phyloP scores from a whole-genome alignment of 2,329 filamentous ascomycete species.

The Monilinia polystroma region DNA sequence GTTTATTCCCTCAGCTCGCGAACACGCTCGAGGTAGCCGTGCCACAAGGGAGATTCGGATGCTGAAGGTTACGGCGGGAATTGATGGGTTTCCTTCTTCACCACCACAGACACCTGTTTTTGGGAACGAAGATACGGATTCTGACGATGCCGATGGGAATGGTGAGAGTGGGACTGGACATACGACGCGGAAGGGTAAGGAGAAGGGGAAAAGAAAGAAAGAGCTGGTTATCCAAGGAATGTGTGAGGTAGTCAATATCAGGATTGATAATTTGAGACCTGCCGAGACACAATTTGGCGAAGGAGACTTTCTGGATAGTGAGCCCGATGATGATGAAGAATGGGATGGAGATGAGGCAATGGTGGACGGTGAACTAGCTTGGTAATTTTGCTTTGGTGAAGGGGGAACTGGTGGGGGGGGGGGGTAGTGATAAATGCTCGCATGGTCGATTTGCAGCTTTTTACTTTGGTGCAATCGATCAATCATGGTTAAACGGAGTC shows the following conservation, averaged over 20 bases:
- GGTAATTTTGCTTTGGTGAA: background rate
- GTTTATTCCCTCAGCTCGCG: constrained; percentile 13
- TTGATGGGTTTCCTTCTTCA: constrained; percentile 28
- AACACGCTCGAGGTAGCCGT: constrained; percentile 19
- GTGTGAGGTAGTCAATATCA: constrained; percentile 68
- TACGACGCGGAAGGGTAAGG: background rate
- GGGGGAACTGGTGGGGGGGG: background rate
- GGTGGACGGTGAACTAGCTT: constrained; percentile 13
- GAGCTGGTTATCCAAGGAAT: constrained; percentile 60
- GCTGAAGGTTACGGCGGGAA: constrained; percentile 36
- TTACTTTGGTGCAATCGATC: too few relatives aligned
- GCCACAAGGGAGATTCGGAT: constrained; percentile 34
- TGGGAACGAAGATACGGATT: constrained; percentile 17
- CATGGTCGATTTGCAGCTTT: constrained; percentile 7
- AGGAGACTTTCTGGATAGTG: constrained; percentile 65
- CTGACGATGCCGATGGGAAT: constrained; percentile 27
- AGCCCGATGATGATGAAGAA: constrained; percentile 56
- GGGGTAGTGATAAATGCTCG: background rate
- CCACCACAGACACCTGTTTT: constrained; percentile 23
- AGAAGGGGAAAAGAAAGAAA: constrained; percentile 38
- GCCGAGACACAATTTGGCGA: constrained; percentile 67
- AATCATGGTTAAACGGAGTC: background rate
- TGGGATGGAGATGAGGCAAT: constrained; percentile 42
- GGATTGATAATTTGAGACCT: constrained; percentile 74
- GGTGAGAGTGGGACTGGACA: background rate